phyloP scores from a whole-genome alignment of 805 yeast genomes.

The Cyberlindnera misumaiensis region DNA sequence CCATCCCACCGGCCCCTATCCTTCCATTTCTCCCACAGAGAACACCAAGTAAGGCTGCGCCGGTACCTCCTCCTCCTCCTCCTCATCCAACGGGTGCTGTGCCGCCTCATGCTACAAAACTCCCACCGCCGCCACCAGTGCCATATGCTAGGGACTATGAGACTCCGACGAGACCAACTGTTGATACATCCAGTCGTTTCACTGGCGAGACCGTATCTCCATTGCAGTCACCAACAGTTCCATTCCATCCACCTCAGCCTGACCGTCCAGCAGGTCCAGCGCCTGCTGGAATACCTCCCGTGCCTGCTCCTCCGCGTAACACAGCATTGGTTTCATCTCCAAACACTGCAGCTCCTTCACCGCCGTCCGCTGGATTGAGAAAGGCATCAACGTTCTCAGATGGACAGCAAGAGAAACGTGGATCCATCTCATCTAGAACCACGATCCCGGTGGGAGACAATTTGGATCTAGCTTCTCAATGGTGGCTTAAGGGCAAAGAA shows the following conservation, averaged over 20 bases:
- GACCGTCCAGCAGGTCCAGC: no score
- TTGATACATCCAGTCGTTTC: neutral
- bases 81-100: no score
- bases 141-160: neutral
- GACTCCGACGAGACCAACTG: constrained; percentile 2
- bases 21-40: no score
- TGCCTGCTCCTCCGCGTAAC: no score
- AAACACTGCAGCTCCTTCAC: constrained; percentile 1
- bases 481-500: constrained; percentile 59
- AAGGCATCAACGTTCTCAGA: constrained; percentile 17
- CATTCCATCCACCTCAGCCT: no score
- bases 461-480: constrained; percentile 32
- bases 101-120: constrained; percentile 6
- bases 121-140: constrained; percentile 13
- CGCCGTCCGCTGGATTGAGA: constrained; percentile 9
- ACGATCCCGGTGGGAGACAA: constrained; percentile 11
- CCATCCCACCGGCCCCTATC: no score
- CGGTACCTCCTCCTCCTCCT: no score
- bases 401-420: neutral
- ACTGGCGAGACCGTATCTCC: no score
- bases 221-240: no score
- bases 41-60: no score
- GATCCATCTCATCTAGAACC: constrained; percentile 3
- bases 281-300: no score
- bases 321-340: no score